Conservation (phyloP, 2,329 filamentous ascomycete genomes). For the Diaporthe australafricana region DNA sequence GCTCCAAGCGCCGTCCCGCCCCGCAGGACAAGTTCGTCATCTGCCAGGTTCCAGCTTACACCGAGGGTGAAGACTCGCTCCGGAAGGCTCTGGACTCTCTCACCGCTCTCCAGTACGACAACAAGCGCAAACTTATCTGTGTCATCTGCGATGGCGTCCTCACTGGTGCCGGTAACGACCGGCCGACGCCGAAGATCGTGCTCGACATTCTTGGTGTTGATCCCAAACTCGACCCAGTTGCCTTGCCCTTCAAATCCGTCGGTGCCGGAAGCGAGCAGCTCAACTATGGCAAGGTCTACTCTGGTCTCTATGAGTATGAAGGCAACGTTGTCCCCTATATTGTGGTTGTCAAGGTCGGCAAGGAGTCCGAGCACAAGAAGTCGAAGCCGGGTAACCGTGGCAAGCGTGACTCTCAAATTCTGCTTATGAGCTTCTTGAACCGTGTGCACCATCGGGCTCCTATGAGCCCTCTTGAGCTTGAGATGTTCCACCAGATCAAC, state of each 20-base stretch:
- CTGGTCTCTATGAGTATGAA: conserved; percentile 96
- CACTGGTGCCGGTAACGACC: conserved; percentile 94
- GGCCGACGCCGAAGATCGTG: conserved; percentile 96
- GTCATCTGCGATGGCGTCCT: conserved; percentile 98
- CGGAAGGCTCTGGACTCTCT: conserved; percentile 94
- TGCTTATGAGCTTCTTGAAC: conserved; percentile 97
- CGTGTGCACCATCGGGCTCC: conserved; percentile 93
- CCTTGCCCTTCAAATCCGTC: conserved; percentile 93
- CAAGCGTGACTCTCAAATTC: conserved; percentile 97
- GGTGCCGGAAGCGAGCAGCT: conserved; percentile 90
- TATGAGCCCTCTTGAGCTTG: conserved; percentile 95
- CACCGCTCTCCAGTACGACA: conserved; percentile 95
- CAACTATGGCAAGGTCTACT: conserved; percentile 99
- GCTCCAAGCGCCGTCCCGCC: conserved; percentile 87
- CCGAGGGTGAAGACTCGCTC: conserved; percentile 95
- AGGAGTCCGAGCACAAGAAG: conserved; percentile 92
- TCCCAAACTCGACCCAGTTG: conserved; percentile 94
- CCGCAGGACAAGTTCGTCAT: conserved; percentile 99
- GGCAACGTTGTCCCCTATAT: conserved; percentile 97
- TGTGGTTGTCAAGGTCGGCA: conserved; percentile 96
- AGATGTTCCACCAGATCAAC: conserved; percentile 99
- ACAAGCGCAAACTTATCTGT: conserved; percentile 96
- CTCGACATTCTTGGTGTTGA: conserved; percentile 97
- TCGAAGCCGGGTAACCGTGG: conserved; percentile 97
- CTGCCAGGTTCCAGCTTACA: conserved; percentile 97